Evolutionary conservation across 345 rosid species (phyloP).

Genomic region (Mercurialis annua): DNA sequence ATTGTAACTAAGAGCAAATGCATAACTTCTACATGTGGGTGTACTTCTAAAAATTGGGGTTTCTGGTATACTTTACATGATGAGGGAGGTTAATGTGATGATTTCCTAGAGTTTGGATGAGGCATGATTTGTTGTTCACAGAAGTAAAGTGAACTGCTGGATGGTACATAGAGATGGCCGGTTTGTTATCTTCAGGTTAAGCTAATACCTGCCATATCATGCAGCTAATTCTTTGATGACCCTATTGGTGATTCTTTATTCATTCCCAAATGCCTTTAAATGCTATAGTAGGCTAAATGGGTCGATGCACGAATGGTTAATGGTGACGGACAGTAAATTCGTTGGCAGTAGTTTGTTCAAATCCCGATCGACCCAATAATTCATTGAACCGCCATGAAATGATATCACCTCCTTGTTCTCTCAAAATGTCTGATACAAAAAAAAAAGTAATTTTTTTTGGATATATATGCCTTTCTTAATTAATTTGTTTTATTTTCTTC

Average conservation of each 20-base stretch:
- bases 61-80: background rate
- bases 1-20: background rate
- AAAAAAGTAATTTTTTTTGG: too few species aligned
- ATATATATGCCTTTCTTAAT: too few species aligned
- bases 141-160: constrained; percentile 4
- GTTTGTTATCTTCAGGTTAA: background rate
- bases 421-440: too few species aligned
- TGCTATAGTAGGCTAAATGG: background rate
- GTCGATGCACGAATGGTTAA: too few species aligned
- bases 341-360: too few species aligned
- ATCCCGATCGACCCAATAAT: too few species aligned
- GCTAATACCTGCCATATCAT: background rate
- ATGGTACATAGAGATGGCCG: background rate
- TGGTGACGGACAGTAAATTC: too few species aligned
- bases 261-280: background rate
- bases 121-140: background rate
- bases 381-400: too few species aligned
- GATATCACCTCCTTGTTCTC: too few species aligned
- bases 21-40: background rate
- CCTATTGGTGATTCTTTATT: background rate
- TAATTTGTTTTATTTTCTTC: too few species aligned
- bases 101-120: background rate
- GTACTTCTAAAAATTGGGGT: background rate
- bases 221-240: too few species aligned
- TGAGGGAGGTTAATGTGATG: background rate